Conservation (phyloP, 352 stramenopile genomes). For the Aphanomyces euteiches region DNA sequence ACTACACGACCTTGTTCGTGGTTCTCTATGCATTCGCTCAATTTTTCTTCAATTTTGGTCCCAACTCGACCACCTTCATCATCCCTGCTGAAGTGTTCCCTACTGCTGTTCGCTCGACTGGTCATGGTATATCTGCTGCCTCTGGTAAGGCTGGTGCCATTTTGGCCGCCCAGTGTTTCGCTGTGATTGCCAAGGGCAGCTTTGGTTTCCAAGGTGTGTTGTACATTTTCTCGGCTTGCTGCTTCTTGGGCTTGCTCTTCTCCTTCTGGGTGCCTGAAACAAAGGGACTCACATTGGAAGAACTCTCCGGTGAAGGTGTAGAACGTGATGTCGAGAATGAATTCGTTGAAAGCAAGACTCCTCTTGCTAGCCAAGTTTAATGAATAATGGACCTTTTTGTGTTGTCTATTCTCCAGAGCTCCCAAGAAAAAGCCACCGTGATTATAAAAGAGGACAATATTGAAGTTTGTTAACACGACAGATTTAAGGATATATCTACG, state of each 20-base stretch:
- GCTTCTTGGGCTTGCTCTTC: slow-evolving; percentile 46
- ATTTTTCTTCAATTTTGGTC: slow-evolving; percentile 67
- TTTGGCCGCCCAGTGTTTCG: slow-evolving; percentile 47
- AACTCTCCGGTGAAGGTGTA: slow-evolving; percentile 32
- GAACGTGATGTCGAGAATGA: neutral
- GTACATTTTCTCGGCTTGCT: slow-evolving; percentile 49
- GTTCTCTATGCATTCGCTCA: slow-evolving; percentile 52
- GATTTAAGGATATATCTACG: too few species aligned
- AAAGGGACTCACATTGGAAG: slow-evolving; percentile 46
- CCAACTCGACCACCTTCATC: slow-evolving; percentile 82
- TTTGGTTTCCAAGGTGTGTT: slow-evolving; percentile 48
- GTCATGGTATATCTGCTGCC: slow-evolving; percentile 75
- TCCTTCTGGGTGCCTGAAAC: slow-evolving; percentile 55
- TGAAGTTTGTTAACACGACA: too few species aligned
- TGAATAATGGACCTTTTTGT: too few species aligned
- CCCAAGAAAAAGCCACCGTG: too few species aligned
- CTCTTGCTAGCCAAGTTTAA: neutral
- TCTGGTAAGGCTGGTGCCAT: slow-evolving; percentile 72
- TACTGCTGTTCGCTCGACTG: slow-evolving; percentile 72
- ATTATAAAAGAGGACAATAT: too few species aligned
- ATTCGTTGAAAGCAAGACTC: slow-evolving; percentile 16
- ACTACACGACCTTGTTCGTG: slow-evolving; percentile 42
- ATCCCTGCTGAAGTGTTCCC: slow-evolving; percentile 81
- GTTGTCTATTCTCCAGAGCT: too few species aligned
- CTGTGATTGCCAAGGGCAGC: slow-evolving; percentile 42